Conservation (phyloP, 148 eudicot species). For the Gaultheria prostrata region DNA sequence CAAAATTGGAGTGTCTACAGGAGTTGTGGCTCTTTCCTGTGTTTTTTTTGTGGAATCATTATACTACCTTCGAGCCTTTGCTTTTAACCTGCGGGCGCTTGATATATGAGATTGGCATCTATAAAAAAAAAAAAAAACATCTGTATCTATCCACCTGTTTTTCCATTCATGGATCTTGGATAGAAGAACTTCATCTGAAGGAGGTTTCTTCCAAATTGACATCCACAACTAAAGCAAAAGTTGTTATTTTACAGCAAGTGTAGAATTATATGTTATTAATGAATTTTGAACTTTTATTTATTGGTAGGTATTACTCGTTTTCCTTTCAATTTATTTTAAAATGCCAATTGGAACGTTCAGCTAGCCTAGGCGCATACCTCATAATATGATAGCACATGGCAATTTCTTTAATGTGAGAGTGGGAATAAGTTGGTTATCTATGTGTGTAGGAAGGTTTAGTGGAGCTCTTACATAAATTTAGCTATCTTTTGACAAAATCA, state of each 20-base stretch:
- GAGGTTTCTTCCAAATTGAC: neutral
- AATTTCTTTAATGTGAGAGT: neutral
- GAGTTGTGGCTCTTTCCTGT: too few relatives aligned
- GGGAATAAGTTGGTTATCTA: neutral
- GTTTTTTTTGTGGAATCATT: too few relatives aligned
- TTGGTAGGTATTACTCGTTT: neutral
- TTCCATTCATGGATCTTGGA: neutral
- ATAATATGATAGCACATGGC: neutral
- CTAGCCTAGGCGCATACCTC: neutral
- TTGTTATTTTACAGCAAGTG: neutral
- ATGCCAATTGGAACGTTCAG: neutral
- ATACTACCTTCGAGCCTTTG: too few relatives aligned
- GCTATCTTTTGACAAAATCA: too few relatives aligned
- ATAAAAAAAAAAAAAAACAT: too few relatives aligned
- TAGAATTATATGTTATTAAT: neutral
- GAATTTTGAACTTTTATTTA: too few relatives aligned
- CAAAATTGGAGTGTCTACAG: too few relatives aligned
- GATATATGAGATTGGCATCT: too few relatives aligned
- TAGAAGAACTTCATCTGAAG: neutral
- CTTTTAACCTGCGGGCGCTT: too few relatives aligned
- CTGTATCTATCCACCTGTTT: neutral
- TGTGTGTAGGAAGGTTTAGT: too few relatives aligned
- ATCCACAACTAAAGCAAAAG: neutral
- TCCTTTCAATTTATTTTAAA: neutral
- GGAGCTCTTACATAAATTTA: too few relatives aligned